Base-by-base conservation (phyloP, 2,329 filamentous ascomycete genomes). In the Trichoderma semiorbis region DNA sequence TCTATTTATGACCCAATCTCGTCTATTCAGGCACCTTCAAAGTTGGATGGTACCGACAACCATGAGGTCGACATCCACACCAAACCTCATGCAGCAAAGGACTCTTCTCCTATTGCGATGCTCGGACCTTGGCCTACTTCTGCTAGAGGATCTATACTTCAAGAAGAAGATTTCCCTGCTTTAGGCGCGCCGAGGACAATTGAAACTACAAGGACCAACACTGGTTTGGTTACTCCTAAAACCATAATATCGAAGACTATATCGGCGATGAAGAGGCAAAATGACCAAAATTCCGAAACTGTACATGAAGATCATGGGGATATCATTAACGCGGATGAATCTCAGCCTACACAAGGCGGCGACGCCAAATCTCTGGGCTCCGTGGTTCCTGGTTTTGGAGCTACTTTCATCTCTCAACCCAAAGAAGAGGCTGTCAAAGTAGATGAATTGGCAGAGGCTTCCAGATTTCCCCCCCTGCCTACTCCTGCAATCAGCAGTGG, bases 81-180 rank as follows among this genome's bases (percentile, higher is more conserved):
- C 32, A 50, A 32, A 28, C 5, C 50, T 28, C 11, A 39, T 26
- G 26, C 62, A 16, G 36, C 47, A 43, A 72, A 57, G 32, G 39
- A 53, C 14, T 14, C 30, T 30, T 28, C 26, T 24, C 34, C 47
- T 24, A 12, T 21, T 53, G n/a, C 47, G 21, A 24, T 53, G 5
- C n/a, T 53, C 21, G 28, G 50, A 11, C 28, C 62, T 43, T 39
- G 50, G 36, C 7, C 43, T 14, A 11, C 30, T 21, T 57, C 62
- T 24, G 39, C 74, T 1, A 75, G 73, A 67, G 75, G 68, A 60
- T 62, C 70, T 50, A 73, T 85, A 34, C 78, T 90, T 58, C 85
- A 89, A 72, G 87, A 90, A 28, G 88, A 91, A 75, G 89, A 91
- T 74, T 91, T 91, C 75, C 90, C 90, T 12, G 85, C 88, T 3